These are phyloP conservation scores for Carex myosuroides DNA, from an alignment of 176 grass and related monocot species.

Conservation along the genomic window DNA sequence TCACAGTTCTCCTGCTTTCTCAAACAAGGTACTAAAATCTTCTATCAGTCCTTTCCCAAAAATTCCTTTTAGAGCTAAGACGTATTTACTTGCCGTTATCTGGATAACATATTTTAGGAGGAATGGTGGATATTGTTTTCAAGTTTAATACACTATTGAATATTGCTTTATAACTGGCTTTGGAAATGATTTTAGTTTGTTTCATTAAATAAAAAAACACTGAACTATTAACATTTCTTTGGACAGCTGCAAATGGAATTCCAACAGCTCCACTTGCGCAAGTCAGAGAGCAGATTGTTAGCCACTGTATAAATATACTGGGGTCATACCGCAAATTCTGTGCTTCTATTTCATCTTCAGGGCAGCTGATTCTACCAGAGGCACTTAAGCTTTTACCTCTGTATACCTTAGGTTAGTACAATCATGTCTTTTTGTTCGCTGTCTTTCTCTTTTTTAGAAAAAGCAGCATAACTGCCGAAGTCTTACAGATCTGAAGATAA, in stretches of 20 bases:
- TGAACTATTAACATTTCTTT: background rate
- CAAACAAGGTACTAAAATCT: conserved; percentile 64
- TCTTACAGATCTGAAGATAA: background rate
- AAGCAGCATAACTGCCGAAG: background rate
- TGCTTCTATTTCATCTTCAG: conserved; percentile 68
- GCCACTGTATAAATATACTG: conserved; percentile 75
- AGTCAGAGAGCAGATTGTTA: conserved; percentile 67
- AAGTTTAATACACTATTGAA: conserved; percentile 2
- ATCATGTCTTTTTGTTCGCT: background rate
- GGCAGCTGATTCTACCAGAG: conserved; percentile 87
- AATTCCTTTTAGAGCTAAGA: background rate
- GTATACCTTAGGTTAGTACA: conserved; percentile 69
- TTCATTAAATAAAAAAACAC: background rate
- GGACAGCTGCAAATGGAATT: conserved; percentile 63
- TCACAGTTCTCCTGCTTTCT: conserved; percentile 75
- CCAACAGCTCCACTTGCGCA: conserved; percentile 36
- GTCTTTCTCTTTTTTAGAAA: conserved; percentile 11
- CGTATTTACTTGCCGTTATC: conserved; percentile 1
- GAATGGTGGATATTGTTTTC: background rate
- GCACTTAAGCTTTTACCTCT: conserved; percentile 78
- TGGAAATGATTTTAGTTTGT: background rate
- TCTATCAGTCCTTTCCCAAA: background rate
- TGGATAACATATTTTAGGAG: conserved; percentile 6
- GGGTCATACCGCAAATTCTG: conserved; percentile 78
- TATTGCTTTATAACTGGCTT: background rate